phyloP scores from a whole-genome alignment of 192 early-diverging fungal genomes.

The Mortierella alpina region DNA sequence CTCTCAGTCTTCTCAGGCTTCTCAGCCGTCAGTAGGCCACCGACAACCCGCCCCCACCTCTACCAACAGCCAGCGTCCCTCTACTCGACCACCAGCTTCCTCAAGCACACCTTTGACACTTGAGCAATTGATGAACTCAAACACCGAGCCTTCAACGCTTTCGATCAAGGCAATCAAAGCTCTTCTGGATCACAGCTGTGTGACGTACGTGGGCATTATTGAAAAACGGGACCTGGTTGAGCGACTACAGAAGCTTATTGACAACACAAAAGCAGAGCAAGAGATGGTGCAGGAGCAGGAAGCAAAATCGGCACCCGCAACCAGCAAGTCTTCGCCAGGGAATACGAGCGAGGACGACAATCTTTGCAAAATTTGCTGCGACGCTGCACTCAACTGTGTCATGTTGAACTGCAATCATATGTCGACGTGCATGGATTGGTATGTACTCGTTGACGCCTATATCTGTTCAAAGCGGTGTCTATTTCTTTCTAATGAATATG shows the following conservation, averaged over 20 bases:
- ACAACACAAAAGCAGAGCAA: constrained; percentile 59
- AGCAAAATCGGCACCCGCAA: constrained; percentile 5
- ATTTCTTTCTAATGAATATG: constrained; percentile 8
- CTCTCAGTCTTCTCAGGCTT: background rate
- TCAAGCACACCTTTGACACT: background rate
- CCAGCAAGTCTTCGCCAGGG: constrained; percentile 10
- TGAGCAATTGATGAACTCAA: constrained; percentile 53
- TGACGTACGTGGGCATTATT: constrained; percentile 74
- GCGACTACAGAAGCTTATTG: constrained; percentile 71
- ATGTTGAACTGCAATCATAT: constrained; percentile 90
- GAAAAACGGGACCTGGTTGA: constrained; percentile 83
- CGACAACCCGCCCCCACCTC: background rate
- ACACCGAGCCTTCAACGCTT: constrained; percentile 64
- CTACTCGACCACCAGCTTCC: constrained; percentile 6
- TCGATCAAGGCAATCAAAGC: constrained; percentile 76
- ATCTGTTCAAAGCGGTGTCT: background rate
- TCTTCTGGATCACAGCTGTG: constrained; percentile 70
- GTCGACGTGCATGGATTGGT: constrained; percentile 84
- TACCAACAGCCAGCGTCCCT: background rate
- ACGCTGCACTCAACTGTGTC: constrained; percentile 82
- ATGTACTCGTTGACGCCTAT: constrained; percentile 57
- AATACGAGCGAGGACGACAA: constrained; percentile 63
- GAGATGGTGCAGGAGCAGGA: constrained; percentile 62
- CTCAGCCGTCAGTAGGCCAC: background rate
- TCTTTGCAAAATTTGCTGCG: constrained; percentile 88